Base-by-base conservation (phyloP, 2,329 filamentous ascomycete species). In the Neofusicoccum sp. region DNA sequence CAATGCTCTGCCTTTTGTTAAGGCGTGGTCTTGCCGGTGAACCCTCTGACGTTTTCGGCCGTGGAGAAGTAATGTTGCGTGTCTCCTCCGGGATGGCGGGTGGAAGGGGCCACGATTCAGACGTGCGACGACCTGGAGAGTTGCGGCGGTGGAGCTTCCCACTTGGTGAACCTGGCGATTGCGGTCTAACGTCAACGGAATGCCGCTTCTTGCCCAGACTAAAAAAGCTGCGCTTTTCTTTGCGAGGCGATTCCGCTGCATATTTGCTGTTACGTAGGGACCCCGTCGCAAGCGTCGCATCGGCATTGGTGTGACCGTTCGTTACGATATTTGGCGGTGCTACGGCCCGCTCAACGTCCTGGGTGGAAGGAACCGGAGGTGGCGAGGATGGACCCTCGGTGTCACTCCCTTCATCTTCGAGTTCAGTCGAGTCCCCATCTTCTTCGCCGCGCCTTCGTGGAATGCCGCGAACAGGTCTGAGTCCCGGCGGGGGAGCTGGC, bases 131-230 rank as follows among this genome's bases (percentile, higher is more conserved):
- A 30, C 53, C 6, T 69, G 75, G 47, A 67, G 51, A 56, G 24
- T 43, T 74, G 24, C 76, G 76, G 62, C 83, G 81, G 64, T 83
- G 80, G 9, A 84, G 68, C 63, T 78, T 81, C 1, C 33, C 44
- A 16, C 34, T 45, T 26, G 54, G 54, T 4, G 54, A 47, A 11
- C 12, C 11, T 1, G 41, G 8, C 4, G 51, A 33, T 12, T 31
- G 28, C 24, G 51, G 14, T 16, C 14, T 26, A 3, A 43, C 36
- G 20, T 56, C 51, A 7, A 28, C 38, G 28, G 51, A 56, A n/a
- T 28, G 76, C 68, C 28, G 89, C 73, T 83, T 88, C 59, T 89
- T 86, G 38, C 86, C 84, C n/a, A 91, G 61, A 75, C 80, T 70
- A 60, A 78, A 76, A 65, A 78, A 75, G 16, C 71, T 69, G 14